Percentiles rank a stretch among this genome's conserved stretches.
These are phyloP conservation scores for Aspergillus uvarum DNA, from an alignment of 2,329 filamentous ascomycete genomes.

Conservation along the genomic window DNA sequence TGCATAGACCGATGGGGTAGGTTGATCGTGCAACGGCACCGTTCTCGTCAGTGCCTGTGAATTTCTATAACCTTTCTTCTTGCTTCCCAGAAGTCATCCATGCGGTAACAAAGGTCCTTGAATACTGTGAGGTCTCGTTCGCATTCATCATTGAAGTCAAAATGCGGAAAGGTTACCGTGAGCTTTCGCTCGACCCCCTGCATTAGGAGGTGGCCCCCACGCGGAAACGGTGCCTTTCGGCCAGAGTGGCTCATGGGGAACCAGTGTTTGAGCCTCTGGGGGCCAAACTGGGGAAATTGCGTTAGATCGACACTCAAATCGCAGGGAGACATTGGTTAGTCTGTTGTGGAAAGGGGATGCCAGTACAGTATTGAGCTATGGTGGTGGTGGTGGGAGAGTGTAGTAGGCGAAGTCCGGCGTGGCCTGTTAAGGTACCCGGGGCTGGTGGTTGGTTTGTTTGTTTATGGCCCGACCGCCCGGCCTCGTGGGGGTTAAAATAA, in stretches of 20 bases:
- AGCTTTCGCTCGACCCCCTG: neutral
- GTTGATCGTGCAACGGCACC: neutral
- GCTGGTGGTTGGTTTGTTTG: no score
- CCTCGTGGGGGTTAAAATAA: no score
- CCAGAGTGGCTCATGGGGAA: neutral
- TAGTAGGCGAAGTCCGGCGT: neutral
- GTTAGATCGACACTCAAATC: neutral
- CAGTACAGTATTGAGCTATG: no score
- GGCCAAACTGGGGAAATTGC: constrained; percentile 1
- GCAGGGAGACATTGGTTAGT: neutral
- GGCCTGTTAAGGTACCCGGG: no score
- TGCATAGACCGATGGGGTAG: neutral
- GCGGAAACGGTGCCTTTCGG: neutral
- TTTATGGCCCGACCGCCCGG: no score
- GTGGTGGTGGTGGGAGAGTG: neutral
- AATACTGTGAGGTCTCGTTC: neutral
- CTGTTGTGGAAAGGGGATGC: neutral
- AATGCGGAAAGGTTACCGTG: neutral
- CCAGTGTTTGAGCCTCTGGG: constrained; percentile 7
- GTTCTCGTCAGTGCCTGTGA: neutral
- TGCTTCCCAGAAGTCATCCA: neutral
- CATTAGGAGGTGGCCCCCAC: neutral
- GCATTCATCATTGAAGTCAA: no score
- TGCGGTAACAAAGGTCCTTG: no score
- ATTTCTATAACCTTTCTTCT: neutral